phyloP scores from a whole-genome alignment of 129 eudicot species.

The Escallonia rubra region DNA sequence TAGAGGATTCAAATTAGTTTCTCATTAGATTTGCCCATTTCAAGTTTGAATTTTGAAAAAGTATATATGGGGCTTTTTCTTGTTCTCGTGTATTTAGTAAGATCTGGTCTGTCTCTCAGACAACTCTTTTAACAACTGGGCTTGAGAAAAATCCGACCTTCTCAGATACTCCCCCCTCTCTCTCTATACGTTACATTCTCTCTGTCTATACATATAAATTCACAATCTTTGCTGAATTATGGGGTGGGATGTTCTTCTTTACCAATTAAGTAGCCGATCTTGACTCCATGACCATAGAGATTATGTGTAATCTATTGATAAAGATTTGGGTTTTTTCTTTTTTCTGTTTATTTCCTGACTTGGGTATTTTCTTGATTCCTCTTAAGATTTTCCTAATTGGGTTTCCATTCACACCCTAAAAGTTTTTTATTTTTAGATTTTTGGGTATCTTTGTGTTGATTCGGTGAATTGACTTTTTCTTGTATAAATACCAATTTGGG shows the following conservation, averaged over 20 bases:
- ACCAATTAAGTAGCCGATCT: slow-evolving; percentile 25
- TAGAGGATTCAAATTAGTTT: slow-evolving; percentile 32
- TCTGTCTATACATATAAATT: background rate
- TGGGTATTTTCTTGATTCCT: slow-evolving; percentile 13
- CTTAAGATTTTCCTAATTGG: slow-evolving; percentile 8
- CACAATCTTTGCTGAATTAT: slow-evolving; percentile 29
- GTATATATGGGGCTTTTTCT: slow-evolving; percentile 1
- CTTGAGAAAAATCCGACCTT: slow-evolving; percentile 27
- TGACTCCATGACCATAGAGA: slow-evolving; percentile 18
- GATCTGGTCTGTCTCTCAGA: slow-evolving; percentile 38
- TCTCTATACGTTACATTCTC: slow-evolving; percentile 3
- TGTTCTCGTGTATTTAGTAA: slow-evolving; percentile 8
- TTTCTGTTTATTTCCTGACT: slow-evolving; percentile 2
- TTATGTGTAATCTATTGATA: slow-evolving; percentile 37
- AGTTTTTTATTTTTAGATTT: slow-evolving; percentile 13
- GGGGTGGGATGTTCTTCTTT: slow-evolving; percentile 22
- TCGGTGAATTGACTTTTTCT: background rate
- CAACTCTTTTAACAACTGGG: slow-evolving; percentile 18
- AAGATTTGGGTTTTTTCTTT: slow-evolving; percentile 31
- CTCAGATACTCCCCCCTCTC: slow-evolving; percentile 16
- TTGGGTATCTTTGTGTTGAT: slow-evolving; percentile 1
- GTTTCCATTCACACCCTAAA: slow-evolving; percentile 10
- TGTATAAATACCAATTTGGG: background rate
- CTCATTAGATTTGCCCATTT: slow-evolving; percentile 48
- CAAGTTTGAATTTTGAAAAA: slow-evolving; percentile 34